Evolutionary conservation across 2,329 filamentous ascomycete species (phyloP).

Genomic region (Aspergillus sergii): DNA sequence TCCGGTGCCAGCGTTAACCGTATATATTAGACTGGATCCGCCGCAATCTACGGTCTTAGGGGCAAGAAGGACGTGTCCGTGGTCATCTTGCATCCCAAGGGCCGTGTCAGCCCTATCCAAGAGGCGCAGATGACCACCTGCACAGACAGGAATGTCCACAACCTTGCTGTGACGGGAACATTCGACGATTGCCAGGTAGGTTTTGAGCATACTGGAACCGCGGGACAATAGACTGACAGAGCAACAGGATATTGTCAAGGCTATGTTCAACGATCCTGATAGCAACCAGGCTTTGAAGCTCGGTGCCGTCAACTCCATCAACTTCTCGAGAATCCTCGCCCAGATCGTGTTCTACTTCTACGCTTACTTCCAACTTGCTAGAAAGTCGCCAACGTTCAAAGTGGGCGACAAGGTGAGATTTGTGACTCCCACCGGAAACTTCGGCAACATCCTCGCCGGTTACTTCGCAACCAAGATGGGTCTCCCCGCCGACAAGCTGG

Average conservation of each 20-base stretch:
- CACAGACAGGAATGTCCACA: constrained; percentile 87
- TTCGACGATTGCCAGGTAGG: constrained; percentile 85
- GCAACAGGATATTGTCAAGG: constrained; percentile 78
- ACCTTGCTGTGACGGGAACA: constrained; percentile 82
- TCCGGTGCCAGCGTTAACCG: neutral
- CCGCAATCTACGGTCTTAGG: constrained; percentile 90
- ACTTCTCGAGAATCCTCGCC: constrained; percentile 91
- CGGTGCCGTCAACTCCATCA: constrained; percentile 94
- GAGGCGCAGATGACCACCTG: constrained; percentile 98
- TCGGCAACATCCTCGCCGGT: constrained; percentile 84
- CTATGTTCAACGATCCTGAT: constrained; percentile 81
- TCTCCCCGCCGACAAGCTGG: constrained; percentile 81
- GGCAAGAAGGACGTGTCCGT: constrained; percentile 97
- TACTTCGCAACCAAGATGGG: constrained; percentile 94
- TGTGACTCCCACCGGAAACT: constrained; percentile 93
- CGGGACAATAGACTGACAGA: neutral
- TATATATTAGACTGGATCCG: constrained; percentile 70
- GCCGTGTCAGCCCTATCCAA: constrained; percentile 87
- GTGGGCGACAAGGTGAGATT: constrained; percentile 67
- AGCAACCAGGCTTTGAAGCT: constrained; percentile 82
- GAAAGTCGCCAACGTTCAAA: constrained; percentile 59
- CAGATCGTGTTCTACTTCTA: constrained; percentile 98
- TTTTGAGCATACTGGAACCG: neutral
- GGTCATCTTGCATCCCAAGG: constrained; percentile 91
- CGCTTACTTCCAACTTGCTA: constrained; percentile 81